These are phyloP conservation scores for Leccinellum albellum DNA, from an alignment of 768 basidiomycete genomes.

Conservation along the genomic window DNA sequence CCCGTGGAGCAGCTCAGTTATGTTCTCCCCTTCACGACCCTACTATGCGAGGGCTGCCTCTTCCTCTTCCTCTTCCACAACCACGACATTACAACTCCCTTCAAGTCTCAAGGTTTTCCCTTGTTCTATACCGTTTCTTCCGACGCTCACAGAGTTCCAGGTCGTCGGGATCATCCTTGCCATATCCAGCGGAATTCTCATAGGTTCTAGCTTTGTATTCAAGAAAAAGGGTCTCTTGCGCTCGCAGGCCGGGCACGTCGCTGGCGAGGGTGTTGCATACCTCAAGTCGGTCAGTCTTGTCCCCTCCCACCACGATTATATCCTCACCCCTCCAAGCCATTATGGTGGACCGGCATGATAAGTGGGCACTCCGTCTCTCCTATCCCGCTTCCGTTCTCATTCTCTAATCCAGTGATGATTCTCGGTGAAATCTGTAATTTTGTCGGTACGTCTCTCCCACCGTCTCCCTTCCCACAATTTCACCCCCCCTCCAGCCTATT, in stretches of 20 bases:
- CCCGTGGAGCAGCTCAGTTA: not conserved
- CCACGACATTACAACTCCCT: constrained; percentile 33
- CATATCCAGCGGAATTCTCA: constrained; percentile 76
- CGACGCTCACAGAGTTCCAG: constrained; percentile 32
- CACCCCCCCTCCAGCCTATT: constrained; percentile 55
- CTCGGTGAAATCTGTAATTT: constrained; percentile 86
- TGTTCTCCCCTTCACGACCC: constrained; percentile 1
- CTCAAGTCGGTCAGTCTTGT: constrained; percentile 76
- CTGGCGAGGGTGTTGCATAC: constrained; percentile 89
- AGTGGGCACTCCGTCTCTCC: constrained; percentile 36
- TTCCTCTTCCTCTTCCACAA: constrained; percentile 39
- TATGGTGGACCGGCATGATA: constrained; percentile 96
- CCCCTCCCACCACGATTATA: constrained; percentile 3
- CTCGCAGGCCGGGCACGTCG: constrained; percentile 73
- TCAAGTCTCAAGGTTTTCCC: constrained; percentile 52
- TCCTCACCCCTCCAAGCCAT: constrained; percentile 38
- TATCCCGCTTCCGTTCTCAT: not conserved
- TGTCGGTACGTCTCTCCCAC: constrained; percentile 51
- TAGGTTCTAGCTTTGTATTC: constrained; percentile 91
- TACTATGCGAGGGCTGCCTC: constrained; percentile 28
- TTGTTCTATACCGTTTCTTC: not conserved
- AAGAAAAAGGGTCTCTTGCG: constrained; percentile 93
- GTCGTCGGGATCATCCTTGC: constrained; percentile 77
- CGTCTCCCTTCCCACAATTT: constrained; percentile 4
- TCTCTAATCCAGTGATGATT: constrained; percentile 70